Percentiles rank a stretch among this genome's conserved stretches.
Conservation (phyloP, 257 asterid species). For the Linderniella brevidens region DNA sequence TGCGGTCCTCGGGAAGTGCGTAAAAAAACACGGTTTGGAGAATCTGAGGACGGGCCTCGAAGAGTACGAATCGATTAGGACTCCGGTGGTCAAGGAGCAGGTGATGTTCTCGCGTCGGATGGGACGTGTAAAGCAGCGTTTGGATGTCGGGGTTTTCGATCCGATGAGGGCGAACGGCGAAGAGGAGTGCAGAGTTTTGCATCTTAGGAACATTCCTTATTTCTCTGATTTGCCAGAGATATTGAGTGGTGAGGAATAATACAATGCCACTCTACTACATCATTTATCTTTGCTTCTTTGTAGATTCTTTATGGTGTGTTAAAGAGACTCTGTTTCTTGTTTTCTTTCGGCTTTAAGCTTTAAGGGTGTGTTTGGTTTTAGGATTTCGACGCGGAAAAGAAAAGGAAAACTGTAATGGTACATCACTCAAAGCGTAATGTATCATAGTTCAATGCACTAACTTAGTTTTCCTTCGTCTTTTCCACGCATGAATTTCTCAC, state of each 20-base stretch:
- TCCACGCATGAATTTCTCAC: too few relatives aligned
- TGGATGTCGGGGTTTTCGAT: constrained; percentile 26
- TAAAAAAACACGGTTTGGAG: constrained; percentile 36
- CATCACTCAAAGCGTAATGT: too few relatives aligned
- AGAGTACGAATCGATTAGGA: constrained; percentile 51
- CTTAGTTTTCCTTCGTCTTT: too few relatives aligned
- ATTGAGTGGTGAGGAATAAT: background rate
- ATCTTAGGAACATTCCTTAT: constrained; percentile 61
- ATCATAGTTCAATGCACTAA: too few relatives aligned
- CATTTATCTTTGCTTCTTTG: too few relatives aligned
- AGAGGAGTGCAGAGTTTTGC: constrained; percentile 51
- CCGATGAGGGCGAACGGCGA: constrained; percentile 13
- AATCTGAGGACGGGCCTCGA: constrained; percentile 33
- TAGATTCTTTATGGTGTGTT: too few relatives aligned
- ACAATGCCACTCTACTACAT: background rate
- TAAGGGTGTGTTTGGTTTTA: too few relatives aligned
- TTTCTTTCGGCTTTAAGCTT: too few relatives aligned
- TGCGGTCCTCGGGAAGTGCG: constrained; percentile 61
- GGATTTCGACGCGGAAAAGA: too few relatives aligned
- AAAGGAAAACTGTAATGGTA: too few relatives aligned
- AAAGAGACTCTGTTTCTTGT: too few relatives aligned
- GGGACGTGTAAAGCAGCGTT: constrained; percentile 68
- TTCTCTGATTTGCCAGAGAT: constrained; percentile 27
- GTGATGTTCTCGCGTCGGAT: constrained; percentile 47
- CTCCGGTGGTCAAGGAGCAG: constrained; percentile 46